A percentile compares a stretch with the other conserved stretches of the same genome.
Conservation (phyloP, 208 protist genomes). For the Leishmania mexicana region DNA sequence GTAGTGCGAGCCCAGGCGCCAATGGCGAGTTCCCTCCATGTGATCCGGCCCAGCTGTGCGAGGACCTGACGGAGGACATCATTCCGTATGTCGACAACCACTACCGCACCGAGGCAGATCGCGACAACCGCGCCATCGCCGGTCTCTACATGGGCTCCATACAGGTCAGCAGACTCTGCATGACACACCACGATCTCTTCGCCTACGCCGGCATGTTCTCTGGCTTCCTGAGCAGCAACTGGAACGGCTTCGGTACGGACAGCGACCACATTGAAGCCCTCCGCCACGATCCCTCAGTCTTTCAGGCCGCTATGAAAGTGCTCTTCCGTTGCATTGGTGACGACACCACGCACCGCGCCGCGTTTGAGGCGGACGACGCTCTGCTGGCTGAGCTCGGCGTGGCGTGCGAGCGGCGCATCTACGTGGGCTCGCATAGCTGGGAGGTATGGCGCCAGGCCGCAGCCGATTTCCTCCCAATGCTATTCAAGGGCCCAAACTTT, state of each 20-base stretch:
- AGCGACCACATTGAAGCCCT: slow-evolving; percentile 30
- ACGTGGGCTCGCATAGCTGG: slow-evolving; percentile 38
- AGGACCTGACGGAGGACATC: slow-evolving; percentile 32
- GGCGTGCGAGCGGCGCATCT: slow-evolving; percentile 30
- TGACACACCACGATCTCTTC: slow-evolving; percentile 30
- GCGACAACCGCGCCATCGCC: slow-evolving; percentile 32
- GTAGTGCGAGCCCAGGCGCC: not conserved
- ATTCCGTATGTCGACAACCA: slow-evolving; percentile 37
- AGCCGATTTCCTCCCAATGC: slow-evolving; percentile 28
- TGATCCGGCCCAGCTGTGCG: slow-evolving; percentile 9
- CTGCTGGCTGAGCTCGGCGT: slow-evolving; percentile 33
- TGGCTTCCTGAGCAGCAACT: slow-evolving; percentile 28
- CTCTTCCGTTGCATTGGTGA: slow-evolving; percentile 32
- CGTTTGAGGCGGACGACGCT: slow-evolving; percentile 29
- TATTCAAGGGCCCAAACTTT: slow-evolving; percentile 12
- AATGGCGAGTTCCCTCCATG: slow-evolving; percentile 1
- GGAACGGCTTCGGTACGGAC: slow-evolving; percentile 16
- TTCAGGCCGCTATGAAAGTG: slow-evolving; percentile 20
- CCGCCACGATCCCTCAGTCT: slow-evolving; percentile 13
- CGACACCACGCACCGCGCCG: slow-evolving; percentile 2
- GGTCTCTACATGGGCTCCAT: slow-evolving; percentile 41
- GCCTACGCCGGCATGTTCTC: slow-evolving; percentile 35
- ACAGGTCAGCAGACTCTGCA: slow-evolving; percentile 26
- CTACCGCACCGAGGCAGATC: slow-evolving; percentile 31
- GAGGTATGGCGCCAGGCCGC: slow-evolving; percentile 38